Percentiles rank a stretch among this genome's conserved stretches.
Conservation (phyloP, 768 basidiomycete genomes). For the Boletus vinaceobasis region DNA sequence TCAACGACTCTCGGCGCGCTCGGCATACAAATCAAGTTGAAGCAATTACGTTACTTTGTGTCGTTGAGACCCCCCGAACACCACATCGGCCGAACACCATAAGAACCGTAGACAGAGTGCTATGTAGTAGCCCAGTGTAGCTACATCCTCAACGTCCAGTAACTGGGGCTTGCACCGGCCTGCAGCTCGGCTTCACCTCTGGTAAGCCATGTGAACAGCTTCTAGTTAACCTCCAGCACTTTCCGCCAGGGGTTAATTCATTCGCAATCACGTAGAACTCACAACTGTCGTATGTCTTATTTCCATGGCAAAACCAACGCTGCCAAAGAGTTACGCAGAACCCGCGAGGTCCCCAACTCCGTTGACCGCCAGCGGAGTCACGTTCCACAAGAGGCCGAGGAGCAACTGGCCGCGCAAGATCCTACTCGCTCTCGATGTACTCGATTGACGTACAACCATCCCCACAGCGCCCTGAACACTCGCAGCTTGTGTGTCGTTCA, state of each 20-base stretch:
- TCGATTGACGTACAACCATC: conserved; percentile 30
- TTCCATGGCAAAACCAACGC: conserved; percentile 53
- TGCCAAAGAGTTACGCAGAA: conserved; percentile 44
- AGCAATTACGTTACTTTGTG: no score
- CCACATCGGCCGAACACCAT: no score
- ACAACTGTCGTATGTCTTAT: conserved; percentile 45
- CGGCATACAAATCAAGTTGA: no score
- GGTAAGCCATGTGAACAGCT: no score
- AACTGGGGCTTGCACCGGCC: no score
- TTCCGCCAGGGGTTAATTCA: conserved; percentile 40
- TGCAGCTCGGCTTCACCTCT: no score
- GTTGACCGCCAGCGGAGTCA: conserved; percentile 43
- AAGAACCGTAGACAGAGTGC: no score
- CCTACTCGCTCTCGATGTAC: conserved; percentile 5
- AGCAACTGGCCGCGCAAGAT: conserved; percentile 31
- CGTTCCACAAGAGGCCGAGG: conserved; percentile 43
- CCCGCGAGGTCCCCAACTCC: conserved; percentile 43
- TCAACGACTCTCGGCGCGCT: no score
- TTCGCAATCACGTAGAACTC: conserved; percentile 37
- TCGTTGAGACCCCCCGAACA: no score
- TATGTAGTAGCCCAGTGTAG: no score
- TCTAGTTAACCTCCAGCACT: conserved; percentile 54
- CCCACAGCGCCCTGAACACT: conserved; percentile 65
- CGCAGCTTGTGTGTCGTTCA: no score
- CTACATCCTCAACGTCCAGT: no score